Evolutionary conservation across 2,329 filamentous ascomycete genomes (phyloP).

Genomic region (Akanthomyces dipterigenus): DNA sequence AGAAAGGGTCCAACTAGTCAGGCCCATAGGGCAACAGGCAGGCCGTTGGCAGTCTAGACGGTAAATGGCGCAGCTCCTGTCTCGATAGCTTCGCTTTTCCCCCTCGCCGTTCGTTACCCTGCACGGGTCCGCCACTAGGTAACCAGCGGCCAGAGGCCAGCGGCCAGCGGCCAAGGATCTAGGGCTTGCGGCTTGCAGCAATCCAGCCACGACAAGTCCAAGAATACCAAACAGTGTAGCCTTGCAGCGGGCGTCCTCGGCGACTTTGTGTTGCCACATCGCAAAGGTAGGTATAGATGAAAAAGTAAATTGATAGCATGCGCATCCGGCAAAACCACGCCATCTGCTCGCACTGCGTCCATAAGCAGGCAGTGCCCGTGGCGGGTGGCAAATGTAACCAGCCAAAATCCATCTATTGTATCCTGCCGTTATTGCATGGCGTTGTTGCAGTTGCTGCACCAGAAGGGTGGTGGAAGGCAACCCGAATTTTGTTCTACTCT

Average conservation of each 20-base stretch:
- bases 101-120: background rate
- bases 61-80: background rate
- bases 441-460: background rate
- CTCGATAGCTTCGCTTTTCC: background rate
- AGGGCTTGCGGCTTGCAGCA: background rate
- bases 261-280: too few relatives aligned
- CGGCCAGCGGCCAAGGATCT: too few relatives aligned
- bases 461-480: background rate
- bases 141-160: background rate
- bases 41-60: background rate
- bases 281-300: too few relatives aligned
- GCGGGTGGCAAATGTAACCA: constrained; percentile 1
- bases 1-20: background rate
- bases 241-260: too few relatives aligned
- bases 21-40: too few relatives aligned
- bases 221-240: background rate
- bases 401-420: background rate
- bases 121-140: background rate
- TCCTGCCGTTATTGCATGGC: background rate
- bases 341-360: background rate
- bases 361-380: background rate
- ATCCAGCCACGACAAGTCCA: background rate
- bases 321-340: background rate
- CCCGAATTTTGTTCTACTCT: background rate
- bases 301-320: background rate